Conservation (phyloP, 1,284 basidiomycete species). For the Thelephora terrestris region DNA sequence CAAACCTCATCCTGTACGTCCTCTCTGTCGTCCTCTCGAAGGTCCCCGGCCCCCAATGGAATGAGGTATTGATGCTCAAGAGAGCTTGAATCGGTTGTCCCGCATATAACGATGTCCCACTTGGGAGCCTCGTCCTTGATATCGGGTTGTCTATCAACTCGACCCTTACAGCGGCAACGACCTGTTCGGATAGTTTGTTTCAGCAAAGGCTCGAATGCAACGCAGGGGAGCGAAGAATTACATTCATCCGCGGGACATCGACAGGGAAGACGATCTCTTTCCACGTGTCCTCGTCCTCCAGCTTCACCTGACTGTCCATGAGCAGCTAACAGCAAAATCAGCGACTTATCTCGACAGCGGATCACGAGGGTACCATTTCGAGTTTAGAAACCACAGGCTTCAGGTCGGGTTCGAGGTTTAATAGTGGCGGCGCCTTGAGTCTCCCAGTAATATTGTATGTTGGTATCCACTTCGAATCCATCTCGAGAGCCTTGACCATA, state of each 20-base stretch:
- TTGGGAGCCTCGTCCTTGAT: slow-evolving; percentile 12
- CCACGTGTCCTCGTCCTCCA: slow-evolving; percentile 36
- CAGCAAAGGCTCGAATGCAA: neutral
- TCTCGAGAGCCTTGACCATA: slow-evolving; percentile 50
- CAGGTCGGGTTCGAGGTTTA: slow-evolving; percentile 18
- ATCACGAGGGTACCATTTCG: slow-evolving; percentile 17
- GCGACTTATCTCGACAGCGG: neutral
- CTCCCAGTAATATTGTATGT: slow-evolving; percentile 60
- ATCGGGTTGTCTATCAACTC: slow-evolving; percentile 31
- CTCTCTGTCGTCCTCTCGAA: slow-evolving; percentile 28
- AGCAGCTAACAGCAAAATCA: neutral
- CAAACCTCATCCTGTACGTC: slow-evolving; percentile 55
- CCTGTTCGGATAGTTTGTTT: slow-evolving; percentile 28
- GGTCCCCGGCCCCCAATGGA: slow-evolving; percentile 54
- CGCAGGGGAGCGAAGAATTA: slow-evolving; percentile 27
- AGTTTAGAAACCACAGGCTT: slow-evolving; percentile 25
- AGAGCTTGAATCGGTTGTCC: slow-evolving; percentile 67
- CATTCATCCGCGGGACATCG: slow-evolving; percentile 73
- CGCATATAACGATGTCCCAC: slow-evolving; percentile 43
- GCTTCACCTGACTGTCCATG: neutral
- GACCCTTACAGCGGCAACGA: slow-evolving; percentile 60
- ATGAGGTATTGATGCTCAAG: slow-evolving; percentile 56
- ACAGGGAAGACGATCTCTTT: slow-evolving; percentile 68
- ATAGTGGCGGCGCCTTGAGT: slow-evolving; percentile 38
- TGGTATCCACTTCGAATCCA: slow-evolving; percentile 54